phyloP scores from a whole-genome alignment of 2,329 filamentous ascomycete genomes.

The Tolypocladium ovalisporum region DNA sequence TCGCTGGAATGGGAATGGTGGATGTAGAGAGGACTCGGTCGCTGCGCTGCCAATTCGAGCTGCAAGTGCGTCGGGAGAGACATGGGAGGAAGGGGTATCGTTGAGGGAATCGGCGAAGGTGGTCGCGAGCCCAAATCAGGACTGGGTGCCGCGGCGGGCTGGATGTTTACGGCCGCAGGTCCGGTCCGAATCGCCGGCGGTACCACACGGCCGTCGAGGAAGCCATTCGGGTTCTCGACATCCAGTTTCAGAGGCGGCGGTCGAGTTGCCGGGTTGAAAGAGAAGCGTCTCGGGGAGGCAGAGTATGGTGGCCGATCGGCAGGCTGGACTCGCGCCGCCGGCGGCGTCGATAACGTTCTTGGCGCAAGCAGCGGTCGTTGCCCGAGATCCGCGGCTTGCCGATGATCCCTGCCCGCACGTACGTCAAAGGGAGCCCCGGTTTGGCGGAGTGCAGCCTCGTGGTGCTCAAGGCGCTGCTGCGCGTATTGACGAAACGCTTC shows the following conservation, averaged over 20 bases:
- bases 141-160: slow-evolving; percentile 5
- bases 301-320: slow-evolving; percentile 11
- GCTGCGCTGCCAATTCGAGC: slow-evolving; percentile 50
- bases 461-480: slow-evolving; percentile 11
- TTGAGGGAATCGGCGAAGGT: slow-evolving; percentile 38
- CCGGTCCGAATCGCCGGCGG: slow-evolving; percentile 14
- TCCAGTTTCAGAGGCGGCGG: slow-evolving; percentile 36
- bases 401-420: slow-evolving; percentile 1
- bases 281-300: slow-evolving; percentile 34
- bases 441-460: slow-evolving; percentile 1
- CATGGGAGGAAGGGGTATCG: slow-evolving; percentile 55
- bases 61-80: slow-evolving; percentile 55
- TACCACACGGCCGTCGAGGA: slow-evolving; percentile 1
- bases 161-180: slow-evolving; percentile 11
- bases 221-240: slow-evolving; percentile 12
- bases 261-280: slow-evolving; percentile 32
- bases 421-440: slow-evolving; percentile 16
- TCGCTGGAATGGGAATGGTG: slow-evolving; percentile 46
- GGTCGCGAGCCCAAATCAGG: slow-evolving; percentile 18
- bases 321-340: slow-evolving; percentile 30
- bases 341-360: slow-evolving; percentile 42
- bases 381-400: slow-evolving; percentile 11
- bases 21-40: slow-evolving; percentile 56
- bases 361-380: slow-evolving; percentile 22
- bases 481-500: slow-evolving; percentile 19